Conservation (phyloP, 2,329 filamentous ascomycete species). For the Ilyonectria robusta region DNA sequence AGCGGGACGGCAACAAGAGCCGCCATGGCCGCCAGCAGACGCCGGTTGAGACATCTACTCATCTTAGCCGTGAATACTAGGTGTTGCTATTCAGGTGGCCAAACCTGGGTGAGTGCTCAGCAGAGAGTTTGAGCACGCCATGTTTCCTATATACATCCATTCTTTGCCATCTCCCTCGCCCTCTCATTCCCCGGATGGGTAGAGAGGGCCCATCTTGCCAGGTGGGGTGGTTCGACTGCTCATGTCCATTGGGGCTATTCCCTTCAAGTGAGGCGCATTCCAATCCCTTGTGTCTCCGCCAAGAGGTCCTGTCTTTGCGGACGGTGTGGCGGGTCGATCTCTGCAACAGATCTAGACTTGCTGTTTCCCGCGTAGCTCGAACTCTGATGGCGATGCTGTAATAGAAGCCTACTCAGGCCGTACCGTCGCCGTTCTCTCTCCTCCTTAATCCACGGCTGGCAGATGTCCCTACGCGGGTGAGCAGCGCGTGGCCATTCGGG, state of each 20-base stretch:
- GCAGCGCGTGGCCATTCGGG: not conserved
- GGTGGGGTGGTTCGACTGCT: constrained; percentile 18
- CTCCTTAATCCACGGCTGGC: not conserved
- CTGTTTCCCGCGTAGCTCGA: constrained; percentile 11
- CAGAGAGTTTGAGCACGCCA: constrained; percentile 7
- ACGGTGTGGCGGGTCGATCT: constrained; percentile 3
- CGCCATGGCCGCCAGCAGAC: constrained; percentile 27
- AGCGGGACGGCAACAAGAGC: constrained; percentile 17
- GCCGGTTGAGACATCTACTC: constrained; percentile 28
- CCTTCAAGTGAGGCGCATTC: constrained; percentile 19
- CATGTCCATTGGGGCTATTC: constrained; percentile 20
- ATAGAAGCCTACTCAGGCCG: constrained; percentile 17
- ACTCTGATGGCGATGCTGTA: constrained; percentile 8
- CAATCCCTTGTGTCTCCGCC: constrained; percentile 18
- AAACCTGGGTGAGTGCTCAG: constrained; percentile 5
- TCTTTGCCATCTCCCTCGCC: constrained; percentile 1
- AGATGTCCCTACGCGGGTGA: not conserved
- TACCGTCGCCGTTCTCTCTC: constrained; percentile 7
- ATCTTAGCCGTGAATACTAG: constrained; percentile 22
- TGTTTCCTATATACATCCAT: constrained; percentile 26
- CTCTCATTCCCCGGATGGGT: constrained; percentile 17
- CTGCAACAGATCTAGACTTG: constrained; percentile 20
- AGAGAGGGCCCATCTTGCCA: constrained; percentile 10
- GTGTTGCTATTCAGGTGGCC: constrained; percentile 16
- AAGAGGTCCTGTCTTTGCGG: constrained; percentile 8